Base-by-base conservation (phyloP, 2,329 filamentous ascomycete species). In the Arthrinium phaeospermum region DNA sequence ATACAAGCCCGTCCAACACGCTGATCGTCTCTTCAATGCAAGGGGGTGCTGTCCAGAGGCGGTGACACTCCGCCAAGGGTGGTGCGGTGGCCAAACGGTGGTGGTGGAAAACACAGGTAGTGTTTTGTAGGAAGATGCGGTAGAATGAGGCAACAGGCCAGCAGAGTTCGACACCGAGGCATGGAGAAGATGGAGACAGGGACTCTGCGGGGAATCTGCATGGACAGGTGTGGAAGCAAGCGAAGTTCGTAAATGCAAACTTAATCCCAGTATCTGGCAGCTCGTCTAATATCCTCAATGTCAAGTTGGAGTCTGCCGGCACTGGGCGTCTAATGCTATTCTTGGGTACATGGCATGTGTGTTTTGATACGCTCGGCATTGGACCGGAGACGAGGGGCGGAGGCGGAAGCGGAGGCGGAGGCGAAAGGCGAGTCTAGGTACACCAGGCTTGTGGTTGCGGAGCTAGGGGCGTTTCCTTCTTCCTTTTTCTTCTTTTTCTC, bases 161-260 rank as follows among this genome's bases (percentile, higher is more conserved):
- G 41, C 57, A 64, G 57, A 41, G 57, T 41, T 64, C 34, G 34
- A 10, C 57, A 5, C 19, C 57, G 57, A 41, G 34, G 13, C 16
- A n/a, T 64, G 19, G 34, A 37, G 53, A 61, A 4, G 57, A 64
- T 12, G 19, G 57, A n/a, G 16, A 27, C 30, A 6, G 34, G 10
- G 30, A 64, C 34, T 64, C 57, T 41, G 57, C 34, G n/a, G 34
- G n/a, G 57, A 41, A 22, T 41, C 34, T 64, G n/a, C 57, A 41
- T 64, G 57, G 10, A 5, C n/a, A 61, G 37, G 37, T 41, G 37
- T 64, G 57, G 34, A 64, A 41, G 57, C 24, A 64, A 64, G 57
- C 41, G 30, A 64, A 64, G 34, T 64, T n/a, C 57, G 57, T 30
- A 41, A 64, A 64, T 64, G 41, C 57, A 64, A 41, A 41, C 57